phyloP scores from a whole-genome alignment of 2,329 filamentous ascomycete species.

The Coleophoma eucalyptorum region DNA sequence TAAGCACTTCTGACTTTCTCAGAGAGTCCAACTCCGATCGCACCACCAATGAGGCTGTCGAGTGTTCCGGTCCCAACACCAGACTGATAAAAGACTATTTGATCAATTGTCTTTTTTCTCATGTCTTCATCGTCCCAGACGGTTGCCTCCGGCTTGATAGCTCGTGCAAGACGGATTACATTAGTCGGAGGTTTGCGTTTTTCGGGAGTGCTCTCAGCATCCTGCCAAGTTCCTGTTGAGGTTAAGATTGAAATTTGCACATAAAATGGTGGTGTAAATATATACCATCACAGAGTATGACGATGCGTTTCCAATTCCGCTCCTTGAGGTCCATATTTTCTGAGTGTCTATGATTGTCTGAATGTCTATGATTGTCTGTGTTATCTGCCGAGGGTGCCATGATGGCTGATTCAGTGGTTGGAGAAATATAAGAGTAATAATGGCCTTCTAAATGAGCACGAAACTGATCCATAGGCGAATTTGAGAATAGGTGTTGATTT shows the following conservation, averaged over 20 bases:
- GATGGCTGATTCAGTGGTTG: no score
- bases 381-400: no score
- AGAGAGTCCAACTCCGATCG: conserved; percentile 1
- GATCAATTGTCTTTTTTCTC: not conserved
- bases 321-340: no score
- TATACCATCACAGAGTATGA: not conserved
- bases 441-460: no score
- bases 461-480: no score
- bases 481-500: no score
- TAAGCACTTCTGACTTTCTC: conserved; percentile 19
- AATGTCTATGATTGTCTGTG: no score
- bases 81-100: conserved; percentile 2
- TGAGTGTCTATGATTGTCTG: no score
- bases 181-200: not conserved
- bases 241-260: not conserved
- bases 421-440: no score
- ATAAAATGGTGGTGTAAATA: not conserved
- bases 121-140: not conserved
- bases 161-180: not conserved
- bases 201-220: not conserved
- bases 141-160: not conserved
- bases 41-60: not conserved
- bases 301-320: not conserved
- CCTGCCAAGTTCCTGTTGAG: not conserved
- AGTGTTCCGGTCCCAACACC: not conserved